Evolutionary conservation across 2,329 filamentous ascomycete species (phyloP).

Genomic region (Colletotrichum nymphaeae): DNA sequence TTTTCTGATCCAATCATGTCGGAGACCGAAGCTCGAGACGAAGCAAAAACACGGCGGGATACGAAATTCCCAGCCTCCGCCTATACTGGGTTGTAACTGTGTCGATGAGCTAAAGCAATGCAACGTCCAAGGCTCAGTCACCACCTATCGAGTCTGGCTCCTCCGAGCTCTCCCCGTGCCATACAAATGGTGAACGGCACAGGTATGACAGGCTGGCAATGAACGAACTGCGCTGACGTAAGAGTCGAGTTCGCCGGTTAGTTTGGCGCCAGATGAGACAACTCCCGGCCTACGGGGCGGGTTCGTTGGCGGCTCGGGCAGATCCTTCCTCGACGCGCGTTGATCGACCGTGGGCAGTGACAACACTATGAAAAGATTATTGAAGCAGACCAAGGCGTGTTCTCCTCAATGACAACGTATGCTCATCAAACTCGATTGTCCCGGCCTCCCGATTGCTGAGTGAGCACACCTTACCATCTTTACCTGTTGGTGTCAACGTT

Average conservation of each 20-base stretch:
- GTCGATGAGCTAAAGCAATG: constrained; percentile 2
- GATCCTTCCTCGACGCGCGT: constrained; percentile 15
- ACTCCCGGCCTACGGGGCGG: background rate
- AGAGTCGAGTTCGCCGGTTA: background rate
- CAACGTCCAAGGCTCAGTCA: background rate
- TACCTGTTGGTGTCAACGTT: background rate
- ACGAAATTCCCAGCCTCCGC: constrained; percentile 12
- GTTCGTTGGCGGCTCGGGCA: background rate
- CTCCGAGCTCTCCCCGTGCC: background rate
- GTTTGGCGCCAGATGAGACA: constrained; percentile 2
- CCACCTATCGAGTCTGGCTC: background rate
- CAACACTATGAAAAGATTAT: background rate
- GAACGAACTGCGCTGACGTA: background rate
- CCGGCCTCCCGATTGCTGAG: background rate
- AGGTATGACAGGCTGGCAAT: background rate
- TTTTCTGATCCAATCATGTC: background rate
- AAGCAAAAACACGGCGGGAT: background rate
- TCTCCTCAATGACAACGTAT: background rate
- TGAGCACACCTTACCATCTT: background rate
- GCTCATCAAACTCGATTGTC: background rate
- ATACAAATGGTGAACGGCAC: background rate
- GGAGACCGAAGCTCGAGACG: background rate
- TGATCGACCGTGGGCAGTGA: background rate
- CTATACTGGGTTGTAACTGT: background rate
- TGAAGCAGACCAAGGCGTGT: background rate